Conservation (phyloP, 306 rosid species). For the Casuarina equisetifolia region DNA sequence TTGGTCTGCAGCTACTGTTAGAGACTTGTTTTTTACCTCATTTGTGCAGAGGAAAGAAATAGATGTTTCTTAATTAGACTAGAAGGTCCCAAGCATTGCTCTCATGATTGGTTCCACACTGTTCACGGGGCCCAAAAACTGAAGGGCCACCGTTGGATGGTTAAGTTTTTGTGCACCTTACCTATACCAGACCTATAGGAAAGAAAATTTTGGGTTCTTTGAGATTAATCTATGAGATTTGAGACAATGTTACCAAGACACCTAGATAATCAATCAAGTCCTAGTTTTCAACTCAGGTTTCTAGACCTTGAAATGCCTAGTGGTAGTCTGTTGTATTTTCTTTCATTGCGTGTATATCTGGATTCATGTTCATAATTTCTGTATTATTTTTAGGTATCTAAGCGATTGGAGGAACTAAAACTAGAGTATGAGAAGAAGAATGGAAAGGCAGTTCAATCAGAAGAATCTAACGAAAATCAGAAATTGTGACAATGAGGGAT, state of each 20-base stretch:
- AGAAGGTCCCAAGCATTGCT: neutral
- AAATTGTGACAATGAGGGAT: conserved; percentile 26
- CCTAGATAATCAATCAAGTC: no score
- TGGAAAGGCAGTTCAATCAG: conserved; percentile 39
- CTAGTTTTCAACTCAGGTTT: neutral
- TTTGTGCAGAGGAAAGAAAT: neutral
- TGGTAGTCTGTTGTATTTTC: neutral
- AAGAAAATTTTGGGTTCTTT: neutral
- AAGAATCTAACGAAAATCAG: conserved; percentile 34
- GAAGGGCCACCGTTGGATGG: neutral
- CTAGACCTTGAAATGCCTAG: neutral
- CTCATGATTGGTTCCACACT: neutral
- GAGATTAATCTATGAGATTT: neutral
- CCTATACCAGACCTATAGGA: neutral
- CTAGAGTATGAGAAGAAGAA: conserved; percentile 67
- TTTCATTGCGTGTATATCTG: neutral
- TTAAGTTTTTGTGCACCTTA: neutral
- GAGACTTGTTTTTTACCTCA: neutral
- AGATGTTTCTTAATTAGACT: neutral
- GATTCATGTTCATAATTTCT: neutral
- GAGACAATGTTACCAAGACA: no score
- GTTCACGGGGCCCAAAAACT: neutral
- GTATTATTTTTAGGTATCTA: conserved; percentile 57
- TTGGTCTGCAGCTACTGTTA: neutral
- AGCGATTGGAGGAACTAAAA: conserved; percentile 68